Conservation (phyloP, 2,329 filamentous ascomycete genomes). For the Thielaviopsis musarum region DNA sequence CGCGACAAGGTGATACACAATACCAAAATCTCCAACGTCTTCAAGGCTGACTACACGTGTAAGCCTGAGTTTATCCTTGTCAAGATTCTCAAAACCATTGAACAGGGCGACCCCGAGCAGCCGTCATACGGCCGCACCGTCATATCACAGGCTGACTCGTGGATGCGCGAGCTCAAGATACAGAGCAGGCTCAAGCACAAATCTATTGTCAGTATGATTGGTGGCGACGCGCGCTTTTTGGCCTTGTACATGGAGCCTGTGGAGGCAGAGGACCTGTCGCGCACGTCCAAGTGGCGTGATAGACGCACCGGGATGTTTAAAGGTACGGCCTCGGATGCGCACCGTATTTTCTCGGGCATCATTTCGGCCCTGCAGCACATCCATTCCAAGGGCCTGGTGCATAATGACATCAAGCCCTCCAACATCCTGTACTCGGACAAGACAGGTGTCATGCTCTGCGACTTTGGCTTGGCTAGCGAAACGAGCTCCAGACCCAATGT, state of each 20-base stretch:
- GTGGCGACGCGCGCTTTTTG: constrained; percentile 41
- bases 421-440: constrained; percentile 44
- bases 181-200: constrained; percentile 38
- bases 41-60: not conserved
- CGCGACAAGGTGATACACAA: not conserved
- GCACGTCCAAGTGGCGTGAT: constrained; percentile 32
- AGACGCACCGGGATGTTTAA: constrained; percentile 30
- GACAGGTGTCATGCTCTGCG: constrained; percentile 41
- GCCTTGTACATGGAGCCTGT: constrained; percentile 46
- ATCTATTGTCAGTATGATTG: constrained; percentile 41
- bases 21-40: constrained; percentile 1
- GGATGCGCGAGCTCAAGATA: constrained; percentile 39
- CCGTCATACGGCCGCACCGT: not conserved
- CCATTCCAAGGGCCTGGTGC: constrained; percentile 34
- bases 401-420: constrained; percentile 47
- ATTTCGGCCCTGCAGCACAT: constrained; percentile 37
- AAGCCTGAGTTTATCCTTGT: constrained; percentile 2
- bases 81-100: not conserved
- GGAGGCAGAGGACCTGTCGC: constrained; percentile 36
- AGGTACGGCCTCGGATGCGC: constrained; percentile 31
- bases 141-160: constrained; percentile 42
- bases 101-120: not conserved
- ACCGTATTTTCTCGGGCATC: constrained; percentile 37
- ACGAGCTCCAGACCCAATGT: constrained; percentile 29
- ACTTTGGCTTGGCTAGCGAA: constrained; percentile 34